Percentiles rank a stretch among this genome's conserved stretches.
Evolutionary conservation across 176 grass and related monocot species (phyloP).

Genomic region (Bonia amplexicaulis): DNA sequence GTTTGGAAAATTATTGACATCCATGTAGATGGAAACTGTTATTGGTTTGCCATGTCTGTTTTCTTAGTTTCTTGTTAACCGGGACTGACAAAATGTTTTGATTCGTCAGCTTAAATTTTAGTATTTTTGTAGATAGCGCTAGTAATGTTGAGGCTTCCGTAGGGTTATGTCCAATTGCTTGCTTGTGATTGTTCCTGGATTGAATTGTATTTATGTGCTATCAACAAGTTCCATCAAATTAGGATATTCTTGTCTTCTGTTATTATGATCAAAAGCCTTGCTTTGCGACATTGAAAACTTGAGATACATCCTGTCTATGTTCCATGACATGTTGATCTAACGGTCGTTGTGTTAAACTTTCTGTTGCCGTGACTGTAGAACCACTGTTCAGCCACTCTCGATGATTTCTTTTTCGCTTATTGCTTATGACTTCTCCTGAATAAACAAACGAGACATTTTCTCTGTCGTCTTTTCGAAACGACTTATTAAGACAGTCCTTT

Average conservation of each 20-base stretch:
- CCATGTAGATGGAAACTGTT: not conserved
- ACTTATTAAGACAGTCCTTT: too few relatives aligned
- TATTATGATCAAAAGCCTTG: not conserved
- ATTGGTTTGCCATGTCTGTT: not conserved
- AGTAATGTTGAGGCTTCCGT: not conserved
- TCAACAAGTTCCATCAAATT: not conserved
- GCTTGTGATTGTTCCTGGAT: not conserved
- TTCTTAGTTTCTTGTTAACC: not conserved
- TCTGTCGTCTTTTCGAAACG: too few relatives aligned
- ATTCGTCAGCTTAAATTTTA: not conserved
- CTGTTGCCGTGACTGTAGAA: slow-evolving; percentile 28
- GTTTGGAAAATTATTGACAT: not conserved
- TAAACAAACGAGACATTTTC: too few relatives aligned
- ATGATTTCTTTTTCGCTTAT: too few relatives aligned
- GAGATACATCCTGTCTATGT: not conserved
- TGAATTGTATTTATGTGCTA: not conserved
- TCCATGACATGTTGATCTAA: not conserved
- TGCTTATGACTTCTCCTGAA: too few relatives aligned
- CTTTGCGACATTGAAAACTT: not conserved
- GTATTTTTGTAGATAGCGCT: not conserved
- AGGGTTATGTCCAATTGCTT: not conserved
- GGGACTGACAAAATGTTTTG: too few relatives aligned
- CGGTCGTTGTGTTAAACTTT: not conserved
- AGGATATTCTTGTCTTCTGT: not conserved
- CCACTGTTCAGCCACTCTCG: slow-evolving; percentile 64